A percentile compares a stretch with the other conserved stretches of the same genome.
These are phyloP conservation scores for Colletotrichum orbiculare DNA, from an alignment of 2,329 filamentous ascomycete genomes.

Conservation along the genomic window DNA sequence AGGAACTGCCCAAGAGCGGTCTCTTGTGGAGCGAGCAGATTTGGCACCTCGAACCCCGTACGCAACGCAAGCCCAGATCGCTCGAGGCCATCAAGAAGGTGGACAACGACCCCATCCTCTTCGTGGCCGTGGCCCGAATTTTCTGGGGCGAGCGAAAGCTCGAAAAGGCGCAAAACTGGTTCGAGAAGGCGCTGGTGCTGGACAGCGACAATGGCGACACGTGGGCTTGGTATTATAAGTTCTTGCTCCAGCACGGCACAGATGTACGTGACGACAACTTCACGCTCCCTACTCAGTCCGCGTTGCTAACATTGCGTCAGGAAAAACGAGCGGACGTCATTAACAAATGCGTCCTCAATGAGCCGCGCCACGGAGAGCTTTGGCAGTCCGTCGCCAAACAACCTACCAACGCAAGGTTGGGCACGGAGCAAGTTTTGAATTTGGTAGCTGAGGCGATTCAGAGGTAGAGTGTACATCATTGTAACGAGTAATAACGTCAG, in stretches of 20 bases:
- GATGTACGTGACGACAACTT: constrained; percentile 50
- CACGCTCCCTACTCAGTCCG: neutral
- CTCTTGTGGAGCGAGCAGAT: constrained; percentile 95
- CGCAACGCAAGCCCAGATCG: constrained; percentile 90
- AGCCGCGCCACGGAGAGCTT: constrained; percentile 91
- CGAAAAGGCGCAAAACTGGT: constrained; percentile 96
- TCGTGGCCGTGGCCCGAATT: constrained; percentile 91
- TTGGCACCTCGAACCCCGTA: constrained; percentile 90
- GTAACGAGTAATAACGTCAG: neutral
- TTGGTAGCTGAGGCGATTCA: constrained; percentile 70
- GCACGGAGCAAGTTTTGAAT: constrained; percentile 84
- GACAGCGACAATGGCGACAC: constrained; percentile 90
- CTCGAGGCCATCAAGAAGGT: constrained; percentile 97
- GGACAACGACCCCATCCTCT: constrained; percentile 89
- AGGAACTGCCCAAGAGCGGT: constrained; percentile 89
- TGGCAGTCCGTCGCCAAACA: constrained; percentile 92
- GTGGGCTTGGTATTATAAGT: constrained; percentile 99
- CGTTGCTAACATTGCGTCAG: constrained; percentile 20
- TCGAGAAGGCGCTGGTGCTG: constrained; percentile 91
- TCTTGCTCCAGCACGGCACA: constrained; percentile 90
- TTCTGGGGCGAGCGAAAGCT: constrained; percentile 95
- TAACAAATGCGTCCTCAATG: constrained; percentile 81
- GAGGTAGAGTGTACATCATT: constrained; percentile 35
- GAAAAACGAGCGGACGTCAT: constrained; percentile 91
- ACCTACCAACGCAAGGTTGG: constrained; percentile 80